phyloP scores from a whole-genome alignment of 2,329 filamentous ascomycete genomes.

The Macrophomina phaseolina region DNA sequence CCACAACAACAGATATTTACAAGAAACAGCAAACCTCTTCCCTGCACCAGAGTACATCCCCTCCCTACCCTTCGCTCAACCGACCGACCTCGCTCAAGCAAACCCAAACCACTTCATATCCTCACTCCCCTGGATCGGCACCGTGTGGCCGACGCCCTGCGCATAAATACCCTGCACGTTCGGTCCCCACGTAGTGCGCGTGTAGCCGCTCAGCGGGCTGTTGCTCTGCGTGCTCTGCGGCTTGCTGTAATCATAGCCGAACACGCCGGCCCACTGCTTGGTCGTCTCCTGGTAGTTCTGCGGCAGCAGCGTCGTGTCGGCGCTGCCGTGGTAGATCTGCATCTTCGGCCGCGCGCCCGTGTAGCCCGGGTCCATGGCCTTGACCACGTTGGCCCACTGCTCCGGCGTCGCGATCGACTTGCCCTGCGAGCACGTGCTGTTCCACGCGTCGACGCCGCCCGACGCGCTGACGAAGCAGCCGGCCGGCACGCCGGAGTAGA shows the following conservation, averaged over 20 bases:
- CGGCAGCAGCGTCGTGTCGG: conserved; percentile 57
- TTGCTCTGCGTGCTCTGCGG: conserved; percentile 37
- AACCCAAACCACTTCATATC: conserved; percentile 34
- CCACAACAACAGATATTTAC: too few species aligned
- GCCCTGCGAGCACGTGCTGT: conserved; percentile 58
- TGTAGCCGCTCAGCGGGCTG: conserved; percentile 28
- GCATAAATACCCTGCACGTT: conserved; percentile 34
- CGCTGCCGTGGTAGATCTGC: conserved; percentile 64
- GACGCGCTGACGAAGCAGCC: conserved; percentile 58
- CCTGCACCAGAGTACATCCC: too few species aligned
- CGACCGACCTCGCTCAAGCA: conserved; percentile 17
- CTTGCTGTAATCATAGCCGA: conserved; percentile 39
- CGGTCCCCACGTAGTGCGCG: conserved; percentile 32
- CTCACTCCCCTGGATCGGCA: conserved; percentile 29
- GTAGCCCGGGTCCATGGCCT: conserved; percentile 58
- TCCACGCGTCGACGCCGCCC: conserved; percentile 55
- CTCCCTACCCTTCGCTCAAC: neutral
- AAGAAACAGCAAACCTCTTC: too few species aligned
- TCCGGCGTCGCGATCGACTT: conserved; percentile 52
- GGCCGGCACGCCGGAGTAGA: conserved; percentile 60
- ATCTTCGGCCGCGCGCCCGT: conserved; percentile 56
- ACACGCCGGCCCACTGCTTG: conserved; percentile 43
- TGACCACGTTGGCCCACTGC: conserved; percentile 57
- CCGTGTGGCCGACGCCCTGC: conserved; percentile 31
- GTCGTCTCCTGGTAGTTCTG: conserved; percentile 62